Evolutionary conservation across 306 rosid species (phyloP), one percentile per base, ranked within the genome.

Genomic region (Medicago ruthenica): DNA sequence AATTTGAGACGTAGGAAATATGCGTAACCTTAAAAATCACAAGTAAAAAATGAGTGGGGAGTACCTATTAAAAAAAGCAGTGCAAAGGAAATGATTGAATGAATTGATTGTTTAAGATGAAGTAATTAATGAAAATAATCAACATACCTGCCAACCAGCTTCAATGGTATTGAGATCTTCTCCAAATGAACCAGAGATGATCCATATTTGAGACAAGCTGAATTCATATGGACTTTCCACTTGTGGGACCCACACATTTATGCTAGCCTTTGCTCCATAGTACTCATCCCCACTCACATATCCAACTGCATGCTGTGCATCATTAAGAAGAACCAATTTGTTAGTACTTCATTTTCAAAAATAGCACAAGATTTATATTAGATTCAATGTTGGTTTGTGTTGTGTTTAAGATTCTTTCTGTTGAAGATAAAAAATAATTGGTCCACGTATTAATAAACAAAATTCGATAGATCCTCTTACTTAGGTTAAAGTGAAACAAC

Each of bases 181-280:
- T 6, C 97, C 97, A 76, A 96, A 96, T 36, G 98, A 88, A 76
- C 99, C 99, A 24, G 99, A 88, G 24, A 92, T 96, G 70, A 96
- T 91, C 99, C 99, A 96, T 89, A 96, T 84, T 83, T 96, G 99
- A 11, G 99, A 96, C 80, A 96, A 80, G 65, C 99, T 96, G 86
- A 96, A 96, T 81, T 96, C 99, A 77, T 96, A 81, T 76, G 87
- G 96, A 81, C 85, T 91, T 13, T 76, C 84, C 31, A 96, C 93
- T 1, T 70, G 62, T 5, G 99, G 99, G 57, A 91, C 97, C 98
- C 99, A 96, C 85, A 92, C 99, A 44, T 96, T 96, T 71, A 96
- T 90, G 66, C 99, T 92, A 0, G 96, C 98, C 72, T 92, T 92
- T 74, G 99, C 99, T 57, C 99, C 99, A 42, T 89, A 96, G 31